Evolutionary conservation across 345 rosid genomes (phyloP).

Genomic region (Ceriops decandra): DNA sequence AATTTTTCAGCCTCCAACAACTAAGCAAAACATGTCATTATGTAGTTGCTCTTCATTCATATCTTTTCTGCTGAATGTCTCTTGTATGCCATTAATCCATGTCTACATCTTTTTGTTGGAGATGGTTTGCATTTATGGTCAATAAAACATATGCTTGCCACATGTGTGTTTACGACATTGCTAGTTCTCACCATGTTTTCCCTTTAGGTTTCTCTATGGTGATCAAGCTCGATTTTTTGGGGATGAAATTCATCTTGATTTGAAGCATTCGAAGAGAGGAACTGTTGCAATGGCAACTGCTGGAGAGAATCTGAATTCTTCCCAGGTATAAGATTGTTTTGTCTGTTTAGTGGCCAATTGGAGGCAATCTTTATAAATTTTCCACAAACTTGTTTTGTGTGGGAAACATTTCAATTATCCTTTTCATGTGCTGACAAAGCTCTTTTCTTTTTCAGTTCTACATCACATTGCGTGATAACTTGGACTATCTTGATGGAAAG

Average conservation of each 20-base stretch:
- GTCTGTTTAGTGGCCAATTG: not conserved
- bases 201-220: constrained; percentile 70
- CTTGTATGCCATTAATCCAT: no score
- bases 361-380: not conserved
- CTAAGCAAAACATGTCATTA: no score
- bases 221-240: constrained; percentile 86
- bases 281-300: constrained; percentile 95
- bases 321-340: constrained; percentile 53
- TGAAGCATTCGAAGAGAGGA: constrained; percentile 80
- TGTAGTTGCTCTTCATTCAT: no score
- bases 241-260: constrained; percentile 84
- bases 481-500: constrained; percentile 97
- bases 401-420: not conserved
- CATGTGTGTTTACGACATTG: not conserved
- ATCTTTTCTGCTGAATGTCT: no score
- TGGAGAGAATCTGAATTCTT: constrained; percentile 96
- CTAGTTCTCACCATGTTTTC: constrained; percentile 1
- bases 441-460: constrained; percentile 59
- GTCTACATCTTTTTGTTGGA: no score
- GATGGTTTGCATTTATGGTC: no score
- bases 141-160: not conserved
- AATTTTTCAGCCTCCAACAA: no score
- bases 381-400: not conserved
- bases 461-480: constrained; percentile 73
- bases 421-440: constrained; percentile 13